Conservation (phyloP, 2,329 filamentous ascomycete genomes). For the Ascomycota sp. region DNA sequence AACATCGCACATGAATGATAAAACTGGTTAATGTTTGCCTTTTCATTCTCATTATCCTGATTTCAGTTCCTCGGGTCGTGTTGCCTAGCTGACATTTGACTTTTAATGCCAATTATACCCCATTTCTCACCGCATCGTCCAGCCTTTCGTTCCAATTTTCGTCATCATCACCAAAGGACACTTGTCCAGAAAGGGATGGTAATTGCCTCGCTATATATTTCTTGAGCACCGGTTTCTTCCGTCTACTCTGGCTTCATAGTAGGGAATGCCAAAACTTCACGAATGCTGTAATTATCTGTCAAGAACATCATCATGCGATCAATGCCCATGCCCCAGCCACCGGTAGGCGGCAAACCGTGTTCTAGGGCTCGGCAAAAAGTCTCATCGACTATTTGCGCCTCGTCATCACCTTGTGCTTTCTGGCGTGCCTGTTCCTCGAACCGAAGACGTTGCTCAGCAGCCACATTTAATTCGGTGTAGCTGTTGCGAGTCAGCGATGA, state of each 20-base stretch:
- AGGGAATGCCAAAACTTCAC: slow-evolving; percentile 89
- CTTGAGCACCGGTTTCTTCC: too few relatives aligned
- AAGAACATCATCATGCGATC: slow-evolving; percentile 91
- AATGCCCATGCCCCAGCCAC: slow-evolving; percentile 91
- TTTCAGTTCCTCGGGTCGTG: too few relatives aligned
- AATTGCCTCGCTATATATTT: too few relatives aligned
- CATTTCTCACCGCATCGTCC: too few relatives aligned
- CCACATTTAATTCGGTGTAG: slow-evolving; percentile 86
- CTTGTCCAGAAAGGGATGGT: too few relatives aligned
- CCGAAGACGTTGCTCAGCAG: slow-evolving; percentile 77
- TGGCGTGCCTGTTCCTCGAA: slow-evolving; percentile 82
- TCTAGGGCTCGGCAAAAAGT: slow-evolving; percentile 83
- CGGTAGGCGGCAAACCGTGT: slow-evolving; percentile 79
- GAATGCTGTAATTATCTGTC: slow-evolving; percentile 82
- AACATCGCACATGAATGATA: too few relatives aligned
- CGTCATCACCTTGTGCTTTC: slow-evolving; percentile 92
- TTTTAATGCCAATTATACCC: too few relatives aligned
- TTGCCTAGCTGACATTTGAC: too few relatives aligned
- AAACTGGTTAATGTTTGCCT: too few relatives aligned
- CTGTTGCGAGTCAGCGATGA: slow-evolving; percentile 3
- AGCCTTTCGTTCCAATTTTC: too few relatives aligned
- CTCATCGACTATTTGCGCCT: slow-evolving; percentile 90
- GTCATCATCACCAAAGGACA: too few relatives aligned
- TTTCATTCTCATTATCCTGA: too few relatives aligned
- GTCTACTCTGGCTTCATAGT: slow-evolving; percentile 78